Evolutionary conservation across 2,329 filamentous ascomycete genomes (phyloP), one percentile per base, ranked within the genome.

Genomic region (Plectosphaerella cucumerina): DNA sequence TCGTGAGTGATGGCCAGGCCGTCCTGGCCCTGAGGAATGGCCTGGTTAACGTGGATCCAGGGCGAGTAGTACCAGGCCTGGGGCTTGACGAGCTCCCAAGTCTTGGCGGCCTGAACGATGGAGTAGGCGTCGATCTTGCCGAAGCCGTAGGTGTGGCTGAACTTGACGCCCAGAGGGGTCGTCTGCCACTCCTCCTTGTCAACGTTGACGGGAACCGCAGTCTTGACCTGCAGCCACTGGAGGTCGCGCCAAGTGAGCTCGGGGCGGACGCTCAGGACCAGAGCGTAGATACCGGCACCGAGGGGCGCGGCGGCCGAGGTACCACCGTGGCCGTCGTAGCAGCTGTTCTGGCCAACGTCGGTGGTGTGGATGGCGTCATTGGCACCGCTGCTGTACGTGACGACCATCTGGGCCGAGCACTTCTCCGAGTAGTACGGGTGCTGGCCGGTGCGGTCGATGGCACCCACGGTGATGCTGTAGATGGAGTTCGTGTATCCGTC

Each of bases 401-500:
- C 94, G 3, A 97, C 92, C 44, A 99, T 76, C 66, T 96, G 90
- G 20, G 94, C 94, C 3, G 93, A 97, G 73, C 94, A 99, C 56
- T 90, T 87, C 69, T 99, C 94, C 0, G 93, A 97, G 69, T 99
- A 99, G 67, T 93, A 94, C 0, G 94, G 92, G 64, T 97, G 93
- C n/a, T 81, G 70, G 37, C 93, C 92, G 58, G 87, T 84, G 53
- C 90, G 81, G 66, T 97, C 92, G 55, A 99, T 87, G 33, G 93
- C 93, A 35, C 94, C 94, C 17, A 99, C 91, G 0, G 92, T 96
- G 60, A 99, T 94, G 67, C 91, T 97, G 77, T 97, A 99, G 61
- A 99, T 99, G 65, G 92, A 97, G 75, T 99, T 99, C 53, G 94
- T 99, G 71, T 99, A 99, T 37, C 94, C 94, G 65, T 99, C 94